Percentiles rank a stretch among this genome's conserved stretches.
Evolutionary conservation across 257 asterid species (phyloP).

Genomic region (Ocimum tenuiflorum): DNA sequence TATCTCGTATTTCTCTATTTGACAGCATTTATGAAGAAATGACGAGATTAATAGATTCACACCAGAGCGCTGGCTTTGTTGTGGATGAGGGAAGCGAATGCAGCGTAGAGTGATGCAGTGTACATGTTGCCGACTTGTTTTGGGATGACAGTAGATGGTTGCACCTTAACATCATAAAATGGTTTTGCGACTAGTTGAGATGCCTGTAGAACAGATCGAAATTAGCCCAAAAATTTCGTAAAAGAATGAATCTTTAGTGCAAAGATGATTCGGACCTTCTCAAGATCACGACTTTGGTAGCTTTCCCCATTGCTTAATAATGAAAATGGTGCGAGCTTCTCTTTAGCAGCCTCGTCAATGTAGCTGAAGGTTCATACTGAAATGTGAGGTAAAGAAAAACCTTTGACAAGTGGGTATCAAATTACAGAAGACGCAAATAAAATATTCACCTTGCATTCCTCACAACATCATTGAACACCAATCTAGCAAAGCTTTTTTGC

Average conservation of each 20-base stretch:
- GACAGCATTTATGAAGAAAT: background rate
- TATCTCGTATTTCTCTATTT: background rate
- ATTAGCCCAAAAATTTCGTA: constrained; percentile 15
- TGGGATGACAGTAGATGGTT: constrained; percentile 81
- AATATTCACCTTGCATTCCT: constrained; percentile 60
- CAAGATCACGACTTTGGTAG: constrained; percentile 95
- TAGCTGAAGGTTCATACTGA: constrained; percentile 43
- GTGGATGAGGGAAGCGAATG: constrained; percentile 89
- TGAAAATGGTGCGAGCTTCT: constrained; percentile 61
- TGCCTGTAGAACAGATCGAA: constrained; percentile 38
- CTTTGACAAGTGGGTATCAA: background rate
- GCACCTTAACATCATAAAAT: constrained; percentile 71
- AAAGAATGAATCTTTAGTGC: no score
- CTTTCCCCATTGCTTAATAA: constrained; percentile 68
- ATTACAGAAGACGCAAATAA: constrained; percentile 8
- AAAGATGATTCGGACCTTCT: constrained; percentile 47
- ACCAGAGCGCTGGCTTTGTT: constrained; percentile 66
- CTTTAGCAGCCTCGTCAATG: constrained; percentile 70
- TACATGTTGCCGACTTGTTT: constrained; percentile 99
- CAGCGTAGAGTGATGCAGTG: constrained; percentile 96
- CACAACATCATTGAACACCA: constrained; percentile 66
- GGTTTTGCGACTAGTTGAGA: constrained; percentile 90
- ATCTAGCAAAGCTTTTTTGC: constrained; percentile 90
- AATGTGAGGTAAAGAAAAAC: constrained; percentile 10
- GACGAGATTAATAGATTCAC: constrained; percentile 19